Percentiles rank a stretch among this genome's conserved stretches.
Conservation (phyloP, 371 early-diverging fungal species). For the Amoeboaphelidium occidentale region DNA sequence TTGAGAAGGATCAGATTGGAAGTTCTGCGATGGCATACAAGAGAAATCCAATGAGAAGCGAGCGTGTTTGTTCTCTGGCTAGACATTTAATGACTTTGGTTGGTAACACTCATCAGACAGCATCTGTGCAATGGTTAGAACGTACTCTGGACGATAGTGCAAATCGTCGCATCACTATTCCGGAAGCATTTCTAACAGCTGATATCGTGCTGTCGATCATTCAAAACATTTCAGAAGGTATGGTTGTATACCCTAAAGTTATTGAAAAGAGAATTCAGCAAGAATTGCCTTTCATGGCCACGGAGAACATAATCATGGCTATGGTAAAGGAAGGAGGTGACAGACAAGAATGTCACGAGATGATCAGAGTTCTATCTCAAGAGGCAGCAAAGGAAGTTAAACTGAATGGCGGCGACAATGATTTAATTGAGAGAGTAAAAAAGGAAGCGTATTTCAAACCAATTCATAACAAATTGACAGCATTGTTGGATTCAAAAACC, state of each 20-base stretch:
- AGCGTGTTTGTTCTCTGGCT: constrained; percentile 82
- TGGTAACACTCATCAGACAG: constrained; percentile 64
- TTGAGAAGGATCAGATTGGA: constrained; percentile 85
- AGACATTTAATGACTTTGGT: constrained; percentile 83
- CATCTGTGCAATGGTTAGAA: constrained; percentile 18
- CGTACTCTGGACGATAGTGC: constrained; percentile 25
- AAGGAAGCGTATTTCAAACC: constrained; percentile 64
- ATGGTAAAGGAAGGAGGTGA: constrained; percentile 91
- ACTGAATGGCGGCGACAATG: constrained; percentile 75
- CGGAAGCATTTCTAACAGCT: constrained; percentile 88
- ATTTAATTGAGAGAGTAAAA: constrained; percentile 70
- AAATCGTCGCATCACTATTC: constrained; percentile 81
- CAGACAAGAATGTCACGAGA: constrained; percentile 84
- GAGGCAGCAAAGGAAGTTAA: constrained; percentile 78
- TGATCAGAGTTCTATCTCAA: constrained; percentile 81
- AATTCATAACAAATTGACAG: constrained; percentile 42
- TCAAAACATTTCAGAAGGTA: constrained; percentile 83
- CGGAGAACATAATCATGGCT: constrained; percentile 96
- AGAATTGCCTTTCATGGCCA: constrained; percentile 96
- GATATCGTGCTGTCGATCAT: constrained; percentile 78
- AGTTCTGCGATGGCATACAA: constrained; percentile 97
- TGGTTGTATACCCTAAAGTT: constrained; percentile 89
- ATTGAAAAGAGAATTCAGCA: constrained; percentile 69
- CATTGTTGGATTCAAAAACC: constrained; percentile 62
- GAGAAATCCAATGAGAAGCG: constrained; percentile 96